A percentile compares a stretch with the other conserved stretches of the same genome.
These are phyloP conservation scores for Polytrichum commune DNA, from an alignment of 225 moss, liverwort and hornwort genomes.

Conservation along the genomic window DNA sequence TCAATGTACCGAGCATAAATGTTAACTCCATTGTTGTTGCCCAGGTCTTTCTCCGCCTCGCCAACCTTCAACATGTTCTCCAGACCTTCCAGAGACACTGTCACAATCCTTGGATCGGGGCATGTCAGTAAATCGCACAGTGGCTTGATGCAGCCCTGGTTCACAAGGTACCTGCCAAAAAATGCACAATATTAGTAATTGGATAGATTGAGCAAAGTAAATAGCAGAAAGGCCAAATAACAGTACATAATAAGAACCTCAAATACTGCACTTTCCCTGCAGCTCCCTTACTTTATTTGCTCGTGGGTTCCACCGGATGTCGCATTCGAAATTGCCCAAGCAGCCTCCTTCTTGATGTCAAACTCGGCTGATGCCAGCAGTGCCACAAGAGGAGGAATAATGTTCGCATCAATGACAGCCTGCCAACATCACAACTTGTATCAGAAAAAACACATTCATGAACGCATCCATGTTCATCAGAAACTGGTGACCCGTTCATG, in stretches of 20 bases:
- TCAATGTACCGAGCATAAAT: constrained; percentile 84
- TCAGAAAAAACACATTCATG: too few relatives aligned
- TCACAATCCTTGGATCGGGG: constrained; percentile 84
- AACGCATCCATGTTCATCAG: too few relatives aligned
- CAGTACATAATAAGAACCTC: too few relatives aligned
- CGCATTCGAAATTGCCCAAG: constrained; percentile 94
- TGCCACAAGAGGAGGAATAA: constrained; percentile 88
- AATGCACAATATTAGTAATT: not conserved
- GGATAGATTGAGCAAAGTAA: not conserved
- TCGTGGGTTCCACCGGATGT: constrained; percentile 93
- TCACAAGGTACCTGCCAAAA: constrained; percentile 70
- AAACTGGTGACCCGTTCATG: too few relatives aligned
- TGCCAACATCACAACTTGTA: not conserved
- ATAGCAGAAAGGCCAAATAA: too few relatives aligned
- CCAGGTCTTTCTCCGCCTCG: constrained; percentile 86
- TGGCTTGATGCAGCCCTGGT: constrained; percentile 93
- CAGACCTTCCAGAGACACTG: constrained; percentile 85
- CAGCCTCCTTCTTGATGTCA: constrained; percentile 98
- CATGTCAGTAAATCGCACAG: constrained; percentile 87
- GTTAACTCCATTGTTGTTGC: constrained; percentile 64
- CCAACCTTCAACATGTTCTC: constrained; percentile 95
- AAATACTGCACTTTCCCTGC: too few relatives aligned
- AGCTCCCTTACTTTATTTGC: constrained; percentile 68
- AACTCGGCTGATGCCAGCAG: constrained; percentile 82
- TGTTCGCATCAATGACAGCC: constrained; percentile 94